These are phyloP conservation scores for Neocatenulostroma microsporum DNA, from an alignment of 2,329 filamentous ascomycete species.

Conservation along the genomic window DNA sequence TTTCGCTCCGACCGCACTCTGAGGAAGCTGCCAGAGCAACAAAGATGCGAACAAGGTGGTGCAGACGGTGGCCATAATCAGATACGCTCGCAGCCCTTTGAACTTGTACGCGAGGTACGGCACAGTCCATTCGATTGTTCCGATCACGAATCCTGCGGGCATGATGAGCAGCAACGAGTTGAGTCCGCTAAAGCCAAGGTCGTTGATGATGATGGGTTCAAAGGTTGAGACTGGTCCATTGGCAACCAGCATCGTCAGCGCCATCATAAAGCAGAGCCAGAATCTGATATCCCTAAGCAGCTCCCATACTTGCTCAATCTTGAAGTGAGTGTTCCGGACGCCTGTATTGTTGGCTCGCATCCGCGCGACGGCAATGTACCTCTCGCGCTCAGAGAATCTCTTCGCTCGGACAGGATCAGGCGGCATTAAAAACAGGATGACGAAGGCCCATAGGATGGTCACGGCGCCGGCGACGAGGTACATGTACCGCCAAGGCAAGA, in stretches of 20 bases:
- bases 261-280: constrained; percentile 36
- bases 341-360: constrained; percentile 24
- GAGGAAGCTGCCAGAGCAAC: constrained; percentile 40
- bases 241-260: constrained; percentile 25
- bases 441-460: constrained; percentile 36
- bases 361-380: constrained; percentile 23
- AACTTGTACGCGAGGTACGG: constrained; percentile 37
- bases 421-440: constrained; percentile 35
- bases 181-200: constrained; percentile 38
- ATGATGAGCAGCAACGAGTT: constrained; percentile 39
- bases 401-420: constrained; percentile 37
- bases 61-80: constrained; percentile 35
- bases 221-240: constrained; percentile 34
- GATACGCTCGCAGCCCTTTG: constrained; percentile 29
- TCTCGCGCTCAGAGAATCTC: constrained; percentile 31
- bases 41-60: constrained; percentile 37
- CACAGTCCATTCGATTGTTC: constrained; percentile 34
- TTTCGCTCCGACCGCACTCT: constrained; percentile 35
- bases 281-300: constrained; percentile 28
- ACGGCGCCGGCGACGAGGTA: constrained; percentile 37
- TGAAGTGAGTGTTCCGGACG: constrained; percentile 38
- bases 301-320: constrained; percentile 37
- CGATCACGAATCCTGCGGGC: constrained; percentile 33
- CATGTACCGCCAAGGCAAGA: constrained; percentile 28
- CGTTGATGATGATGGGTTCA: constrained; percentile 39